Conservation (phyloP, 169 alveolate genomes). For the Prorocentrum cordatum region DNA sequence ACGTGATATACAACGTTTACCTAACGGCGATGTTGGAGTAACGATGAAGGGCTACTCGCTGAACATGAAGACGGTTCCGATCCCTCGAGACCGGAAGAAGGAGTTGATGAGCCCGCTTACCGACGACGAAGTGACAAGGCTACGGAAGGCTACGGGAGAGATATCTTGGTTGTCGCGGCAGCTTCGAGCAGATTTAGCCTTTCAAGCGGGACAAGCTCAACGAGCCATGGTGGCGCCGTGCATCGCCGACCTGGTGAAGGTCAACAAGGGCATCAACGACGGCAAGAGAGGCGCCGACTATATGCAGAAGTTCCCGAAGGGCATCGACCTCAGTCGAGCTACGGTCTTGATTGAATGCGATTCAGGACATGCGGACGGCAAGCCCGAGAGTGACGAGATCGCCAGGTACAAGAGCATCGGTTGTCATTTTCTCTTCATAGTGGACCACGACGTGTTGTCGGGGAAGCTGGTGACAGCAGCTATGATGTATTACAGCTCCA, state of each 20-base stretch:
- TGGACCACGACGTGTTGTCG: background rate
- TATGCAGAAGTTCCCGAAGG: background rate
- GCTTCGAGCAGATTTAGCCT: too few relatives aligned
- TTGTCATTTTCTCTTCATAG: background rate
- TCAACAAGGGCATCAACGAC: background rate
- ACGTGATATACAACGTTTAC: background rate
- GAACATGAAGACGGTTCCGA: background rate
- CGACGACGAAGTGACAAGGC: background rate
- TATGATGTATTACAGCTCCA: background rate
- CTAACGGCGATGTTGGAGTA: background rate
- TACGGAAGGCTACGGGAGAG: background rate
- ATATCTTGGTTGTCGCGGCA: background rate
- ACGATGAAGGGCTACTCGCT: background rate
- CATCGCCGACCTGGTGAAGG: background rate
- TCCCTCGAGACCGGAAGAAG: background rate
- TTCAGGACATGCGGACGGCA: background rate
- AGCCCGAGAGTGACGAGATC: background rate
- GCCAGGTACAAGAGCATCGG: background rate
- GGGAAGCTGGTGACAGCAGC: background rate
- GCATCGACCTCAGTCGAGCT: background rate
- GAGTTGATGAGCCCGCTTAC: background rate
- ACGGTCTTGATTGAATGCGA: too few relatives aligned
- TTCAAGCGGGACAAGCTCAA: background rate
- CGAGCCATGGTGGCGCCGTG: background rate
- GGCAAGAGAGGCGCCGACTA: background rate